A percentile compares a stretch with the other conserved stretches of the same genome.
Evolutionary conservation across 1,284 basidiomycete genomes (phyloP).

Genomic region (Anthracocystis panici-leucophaei): DNA sequence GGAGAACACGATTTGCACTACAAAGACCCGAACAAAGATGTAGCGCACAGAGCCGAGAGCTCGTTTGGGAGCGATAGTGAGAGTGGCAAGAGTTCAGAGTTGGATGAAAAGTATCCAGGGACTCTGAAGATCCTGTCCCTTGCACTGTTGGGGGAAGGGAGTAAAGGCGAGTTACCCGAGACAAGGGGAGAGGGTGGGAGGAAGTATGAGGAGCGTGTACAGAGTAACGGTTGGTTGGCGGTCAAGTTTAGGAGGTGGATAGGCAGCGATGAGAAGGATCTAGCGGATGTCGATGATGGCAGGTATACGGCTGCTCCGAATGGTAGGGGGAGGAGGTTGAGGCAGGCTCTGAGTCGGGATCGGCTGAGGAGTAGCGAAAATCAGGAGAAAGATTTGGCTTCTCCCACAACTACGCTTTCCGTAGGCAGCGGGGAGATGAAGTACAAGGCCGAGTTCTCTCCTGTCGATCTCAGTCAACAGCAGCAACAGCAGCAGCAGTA

Average conservation of each 20-base stretch:
- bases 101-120: constrained; percentile 37
- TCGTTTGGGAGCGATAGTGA: constrained; percentile 31
- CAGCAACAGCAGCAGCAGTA: not conserved
- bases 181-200: constrained; percentile 24
- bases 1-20: constrained; percentile 39
- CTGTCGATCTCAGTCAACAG: constrained; percentile 11
- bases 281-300: not conserved
- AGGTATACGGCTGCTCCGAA: constrained; percentile 11
- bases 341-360: constrained; percentile 21
- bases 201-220: constrained; percentile 35
- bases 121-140: constrained; percentile 35
- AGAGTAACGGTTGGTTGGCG: constrained; percentile 40
- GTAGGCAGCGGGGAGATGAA: constrained; percentile 34
- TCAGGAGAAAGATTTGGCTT: not conserved
- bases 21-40: constrained; percentile 5
- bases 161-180: constrained; percentile 19
- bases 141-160: constrained; percentile 32
- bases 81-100: not conserved
- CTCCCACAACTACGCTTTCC: constrained; percentile 32
- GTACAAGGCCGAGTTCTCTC: constrained; percentile 24
- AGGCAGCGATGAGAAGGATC: constrained; percentile 17
- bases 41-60: constrained; percentile 10
- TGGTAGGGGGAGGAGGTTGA: constrained; percentile 4
- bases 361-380: constrained; percentile 7
- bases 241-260: constrained; percentile 36